Base-by-base conservation (phyloP, 306 rosid species). In the Prunus armeniaca region DNA sequence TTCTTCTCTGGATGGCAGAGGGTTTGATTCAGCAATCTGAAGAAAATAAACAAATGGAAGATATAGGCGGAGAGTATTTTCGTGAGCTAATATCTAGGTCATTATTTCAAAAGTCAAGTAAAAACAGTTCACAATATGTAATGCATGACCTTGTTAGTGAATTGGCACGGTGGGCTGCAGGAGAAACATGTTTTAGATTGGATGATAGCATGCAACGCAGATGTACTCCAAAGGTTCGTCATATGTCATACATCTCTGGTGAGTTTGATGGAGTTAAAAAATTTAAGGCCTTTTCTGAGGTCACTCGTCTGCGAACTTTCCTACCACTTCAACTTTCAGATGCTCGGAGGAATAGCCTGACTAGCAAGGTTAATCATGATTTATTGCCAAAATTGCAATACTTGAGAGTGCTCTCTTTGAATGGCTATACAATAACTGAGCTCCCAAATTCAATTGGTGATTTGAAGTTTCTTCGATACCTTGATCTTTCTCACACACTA, bases 141-240 rank as follows among this genome's bases (percentile, higher is more conserved):
- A 81, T 85, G 85, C 88, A 84, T 75, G 88, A 81, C 3, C 83
- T 84, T 6, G 11, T 85, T 3, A 63, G 77, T 55, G 88, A 85
- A 14, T 63, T 85, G 18, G 88, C 86, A 14, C 76, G n/a, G 38
- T 69, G 2, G 56, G 71, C 73, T 30, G 45, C 22, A 2, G 45
- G 75, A 10, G 24, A 56, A 22, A 52, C 64, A 24, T 79, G 77
- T 3, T 51, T 67, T 2, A 15, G 62, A 3, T 0, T 70, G 3
- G 73, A 25, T 6, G 28, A 0, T 12, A 12, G 64, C 7, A 9
- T 15, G 6, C 25, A 55, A 2, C 25, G 32, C 1, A 8, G 6
- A 45, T 12, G 46, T 18, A 32, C 18, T 62, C 4, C 45, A 20
- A 67, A 14, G 22, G 46, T 56, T n/a, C 86, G 86, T 2, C 84